phyloP scores from a whole-genome alignment of 2,329 filamentous ascomycete species.

The Cladosporium halotolerans region DNA sequence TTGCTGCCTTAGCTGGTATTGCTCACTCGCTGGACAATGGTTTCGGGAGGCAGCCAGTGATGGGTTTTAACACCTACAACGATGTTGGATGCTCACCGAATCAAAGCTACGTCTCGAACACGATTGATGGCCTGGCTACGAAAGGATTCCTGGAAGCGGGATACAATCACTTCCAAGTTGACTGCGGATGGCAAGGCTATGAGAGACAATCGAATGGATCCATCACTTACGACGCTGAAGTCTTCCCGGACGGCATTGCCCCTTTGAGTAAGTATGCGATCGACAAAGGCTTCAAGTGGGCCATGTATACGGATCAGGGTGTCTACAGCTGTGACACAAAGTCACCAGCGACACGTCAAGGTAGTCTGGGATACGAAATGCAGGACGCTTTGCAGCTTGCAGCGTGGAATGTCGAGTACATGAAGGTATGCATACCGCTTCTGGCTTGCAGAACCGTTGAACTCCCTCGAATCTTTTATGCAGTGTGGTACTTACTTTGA shows the following conservation, averaged over 20 bases:
- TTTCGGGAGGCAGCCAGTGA: conserved; percentile 12
- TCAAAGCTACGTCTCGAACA: conserved; percentile 47
- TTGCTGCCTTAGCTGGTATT: no score
- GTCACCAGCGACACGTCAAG: conserved; percentile 22
- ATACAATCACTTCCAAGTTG: conserved; percentile 47
- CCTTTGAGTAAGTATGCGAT: conserved; percentile 48
- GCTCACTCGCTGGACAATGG: conserved; percentile 2
- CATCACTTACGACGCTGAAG: conserved; percentile 37
- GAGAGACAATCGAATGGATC: conserved; percentile 42
- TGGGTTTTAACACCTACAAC: conserved; percentile 55
- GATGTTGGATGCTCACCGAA: conserved; percentile 46
- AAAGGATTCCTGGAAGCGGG: conserved; percentile 44
- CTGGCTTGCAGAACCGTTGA: no score
- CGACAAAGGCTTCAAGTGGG: conserved; percentile 41
- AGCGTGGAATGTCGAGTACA: conserved; percentile 54
- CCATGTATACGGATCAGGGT: conserved; percentile 39
- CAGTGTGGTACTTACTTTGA: no score
- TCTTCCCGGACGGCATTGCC: conserved; percentile 44
- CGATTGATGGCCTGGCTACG: conserved; percentile 42
- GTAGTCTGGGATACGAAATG: conserved; percentile 49
- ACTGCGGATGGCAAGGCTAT: conserved; percentile 49
- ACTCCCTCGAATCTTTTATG: no score
- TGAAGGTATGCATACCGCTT: conserved; percentile 33
- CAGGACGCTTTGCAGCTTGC: conserved; percentile 55
- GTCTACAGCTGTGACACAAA: conserved; percentile 29